Base-by-base conservation (phyloP, 257 asterid species). In the Ballota nigra region DNA sequence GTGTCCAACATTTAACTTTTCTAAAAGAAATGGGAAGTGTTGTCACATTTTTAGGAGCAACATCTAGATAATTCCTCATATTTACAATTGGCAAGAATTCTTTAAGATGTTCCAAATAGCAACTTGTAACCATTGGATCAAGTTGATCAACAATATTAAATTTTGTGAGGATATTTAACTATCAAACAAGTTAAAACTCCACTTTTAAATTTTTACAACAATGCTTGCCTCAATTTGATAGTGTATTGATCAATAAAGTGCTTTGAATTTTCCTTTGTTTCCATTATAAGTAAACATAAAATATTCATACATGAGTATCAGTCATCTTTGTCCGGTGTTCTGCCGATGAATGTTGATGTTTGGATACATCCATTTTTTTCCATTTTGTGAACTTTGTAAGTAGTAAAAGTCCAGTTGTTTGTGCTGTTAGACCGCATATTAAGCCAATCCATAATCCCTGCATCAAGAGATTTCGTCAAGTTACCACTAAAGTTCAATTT, bases 361-460 rank as follows among this genome's bases (percentile, higher is more conserved):
- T 49, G 23, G 82, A 71, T 18, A 80, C 9, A 8, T 78, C 89
- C 7, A 85, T 24, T 70, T 77, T 82, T 36, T 67, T 67, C 95
- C 96, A 91, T 71, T 81, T 89, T 0, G 79, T 77, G 53, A 85
- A 77, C 65, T 69, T 74, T 1, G 95, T 74, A 3, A 91, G 88
- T 66, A 87, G 40, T 68, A 78, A 33, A 38, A 87, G 80, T 12
- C 96, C 89, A 12, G 67, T 23, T 20, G 81, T 79, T 68, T 91
- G 97, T 71, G 78, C 79, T n/a, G 74, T 70, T 6, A 91, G 73
- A 0, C 97, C 97, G 68, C 97, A 84, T 36, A 84, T 83, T 18
- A 86, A 47, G 28, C 95, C 97, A 26, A 78, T 82, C 96, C 96
- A 91, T 15, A 91, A 66, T 2, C 97, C 97, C 96, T 85, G 82